A percentile compares a stretch with the other conserved stretches of the same genome.
phyloP scores from a whole-genome alignment of 2,329 filamentous ascomycete species.

The Clonostachys solani region DNA sequence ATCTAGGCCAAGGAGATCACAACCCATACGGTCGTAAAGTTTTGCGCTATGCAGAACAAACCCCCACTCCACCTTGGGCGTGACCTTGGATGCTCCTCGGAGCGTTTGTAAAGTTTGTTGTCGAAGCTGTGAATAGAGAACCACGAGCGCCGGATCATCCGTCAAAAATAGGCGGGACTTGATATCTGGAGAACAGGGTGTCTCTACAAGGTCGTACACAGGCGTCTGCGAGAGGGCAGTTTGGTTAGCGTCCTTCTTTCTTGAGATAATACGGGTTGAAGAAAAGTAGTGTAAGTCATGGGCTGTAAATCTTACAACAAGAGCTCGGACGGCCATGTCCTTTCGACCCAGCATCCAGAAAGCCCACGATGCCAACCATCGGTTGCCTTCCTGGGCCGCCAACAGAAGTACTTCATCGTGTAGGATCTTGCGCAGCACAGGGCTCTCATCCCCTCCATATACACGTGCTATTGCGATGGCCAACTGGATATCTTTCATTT shows the following conservation, averaged over 20 bases:
- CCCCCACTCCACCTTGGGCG: conserved; percentile 76
- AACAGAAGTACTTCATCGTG: conserved; percentile 74
- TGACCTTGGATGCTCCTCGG: conserved; percentile 77
- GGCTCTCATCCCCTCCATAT: conserved; percentile 80
- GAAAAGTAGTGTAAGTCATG: conserved; percentile 3
- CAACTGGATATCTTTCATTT: conserved; percentile 84
- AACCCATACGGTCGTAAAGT: conserved; percentile 87
- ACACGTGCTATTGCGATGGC: conserved; percentile 84
- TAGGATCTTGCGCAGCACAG: conserved; percentile 68
- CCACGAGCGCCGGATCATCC: conserved; percentile 84
- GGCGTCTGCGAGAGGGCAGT: conserved; percentile 53
- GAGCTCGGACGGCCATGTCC: conserved; percentile 77
- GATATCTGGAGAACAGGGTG: conserved; percentile 63
- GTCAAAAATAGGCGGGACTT: conserved; percentile 77
- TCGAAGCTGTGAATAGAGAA: conserved; percentile 82
- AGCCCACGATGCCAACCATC: conserved; percentile 93
- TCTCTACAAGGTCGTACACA: conserved; percentile 68
- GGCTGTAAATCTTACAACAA: conserved; percentile 59
- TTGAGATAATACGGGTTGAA: background rate
- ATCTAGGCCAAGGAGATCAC: conserved; percentile 83
- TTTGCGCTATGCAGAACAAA: conserved; percentile 84
- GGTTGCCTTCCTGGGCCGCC: conserved; percentile 77
- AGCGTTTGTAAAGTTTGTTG: conserved; percentile 79
- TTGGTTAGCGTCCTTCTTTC: conserved; percentile 1
- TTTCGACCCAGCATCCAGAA: conserved; percentile 85